Conservation (phyloP, 768 basidiomycete genomes). For the Thelephora aurantiotincta region DNA sequence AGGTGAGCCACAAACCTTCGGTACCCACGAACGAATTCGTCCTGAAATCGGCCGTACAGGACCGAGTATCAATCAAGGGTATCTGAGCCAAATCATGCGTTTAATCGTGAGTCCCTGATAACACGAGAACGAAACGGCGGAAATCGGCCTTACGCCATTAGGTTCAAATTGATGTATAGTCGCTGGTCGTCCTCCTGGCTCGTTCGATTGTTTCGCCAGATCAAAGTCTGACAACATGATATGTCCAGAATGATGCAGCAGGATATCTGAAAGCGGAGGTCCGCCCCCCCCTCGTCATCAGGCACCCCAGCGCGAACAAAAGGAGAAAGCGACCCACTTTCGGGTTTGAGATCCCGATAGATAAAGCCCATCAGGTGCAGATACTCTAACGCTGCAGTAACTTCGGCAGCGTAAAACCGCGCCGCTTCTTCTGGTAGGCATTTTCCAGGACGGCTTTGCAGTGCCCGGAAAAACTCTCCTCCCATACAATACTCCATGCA, state of each 20-base stretch:
- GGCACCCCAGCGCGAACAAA: conserved; percentile 4
- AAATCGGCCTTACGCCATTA: conserved; percentile 58
- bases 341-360: conserved; percentile 97
- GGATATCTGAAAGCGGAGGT: conserved; percentile 53
- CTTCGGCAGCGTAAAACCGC: conserved; percentile 97
- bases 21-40: conserved; percentile 99
- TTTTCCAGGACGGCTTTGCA: conserved; percentile 93
- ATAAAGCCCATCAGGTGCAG: conserved; percentile 99
- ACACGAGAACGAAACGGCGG: conserved; percentile 5
- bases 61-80: conserved; percentile 91
- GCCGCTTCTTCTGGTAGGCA: conserved; percentile 92
- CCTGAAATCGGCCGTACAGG: conserved; percentile 93
- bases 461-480: conserved; percentile 96
- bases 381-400: conserved; percentile 94
- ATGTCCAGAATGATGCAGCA: conserved; percentile 94
- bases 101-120: conserved; percentile 5
- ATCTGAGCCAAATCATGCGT: conserved; percentile 29
- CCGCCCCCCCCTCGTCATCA: not conserved
- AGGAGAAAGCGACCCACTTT: conserved; percentile 53
- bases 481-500: conserved; percentile 99
- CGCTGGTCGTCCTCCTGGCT: conserved; percentile 73
- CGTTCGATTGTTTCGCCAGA: conserved; percentile 88
- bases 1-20: conserved; percentile 47
- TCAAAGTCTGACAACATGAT: conserved; percentile 99
- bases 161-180: conserved; percentile 76